Conservation (phyloP, 2,329 filamentous ascomycete species). For the Penicillium frequentans region DNA sequence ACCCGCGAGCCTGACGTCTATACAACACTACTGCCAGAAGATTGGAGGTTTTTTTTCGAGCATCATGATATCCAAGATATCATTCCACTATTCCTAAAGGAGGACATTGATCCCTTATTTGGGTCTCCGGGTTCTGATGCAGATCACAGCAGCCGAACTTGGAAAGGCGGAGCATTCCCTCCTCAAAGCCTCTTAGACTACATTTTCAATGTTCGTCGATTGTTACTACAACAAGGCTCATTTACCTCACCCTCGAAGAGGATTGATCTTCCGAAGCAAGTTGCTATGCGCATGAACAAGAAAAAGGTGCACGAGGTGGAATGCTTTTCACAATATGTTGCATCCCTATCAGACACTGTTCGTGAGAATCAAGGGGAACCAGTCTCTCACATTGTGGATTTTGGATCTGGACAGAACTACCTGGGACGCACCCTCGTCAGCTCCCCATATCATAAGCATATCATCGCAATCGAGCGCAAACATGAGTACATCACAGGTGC, state of each 20-base stretch:
- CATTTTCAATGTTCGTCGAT: constrained; percentile 67
- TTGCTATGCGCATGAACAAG: constrained; percentile 90
- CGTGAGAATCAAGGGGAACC: constrained; percentile 44
- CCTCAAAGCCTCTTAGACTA: constrained; percentile 67
- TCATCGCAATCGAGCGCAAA: constrained; percentile 87
- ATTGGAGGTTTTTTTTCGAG: constrained; percentile 81
- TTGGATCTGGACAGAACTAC: constrained; percentile 96
- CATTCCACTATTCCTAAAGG: constrained; percentile 76
- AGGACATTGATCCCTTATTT: constrained; percentile 60
- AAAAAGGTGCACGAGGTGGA: constrained; percentile 95
- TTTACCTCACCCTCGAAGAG: constrained; percentile 27
- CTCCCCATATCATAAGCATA: constrained; percentile 78
- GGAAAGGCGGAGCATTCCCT: constrained; percentile 46
- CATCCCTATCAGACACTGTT: constrained; percentile 62
- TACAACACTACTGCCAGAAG: constrained; percentile 68
- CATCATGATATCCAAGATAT: constrained; percentile 72
- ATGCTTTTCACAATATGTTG: constrained; percentile 84
- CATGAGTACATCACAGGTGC: constrained; percentile 85
- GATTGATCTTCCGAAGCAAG: constrained; percentile 61
- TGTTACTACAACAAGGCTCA: constrained; percentile 67
- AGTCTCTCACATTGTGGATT: constrained; percentile 89
- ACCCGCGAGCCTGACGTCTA: constrained; percentile 83
- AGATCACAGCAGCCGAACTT: constrained; percentile 23
- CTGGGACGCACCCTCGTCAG: constrained; percentile 84
- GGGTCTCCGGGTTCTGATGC: background rate